Base-by-base conservation (phyloP, 768 basidiomycete genomes). In the Chalciporus piperatus region DNA sequence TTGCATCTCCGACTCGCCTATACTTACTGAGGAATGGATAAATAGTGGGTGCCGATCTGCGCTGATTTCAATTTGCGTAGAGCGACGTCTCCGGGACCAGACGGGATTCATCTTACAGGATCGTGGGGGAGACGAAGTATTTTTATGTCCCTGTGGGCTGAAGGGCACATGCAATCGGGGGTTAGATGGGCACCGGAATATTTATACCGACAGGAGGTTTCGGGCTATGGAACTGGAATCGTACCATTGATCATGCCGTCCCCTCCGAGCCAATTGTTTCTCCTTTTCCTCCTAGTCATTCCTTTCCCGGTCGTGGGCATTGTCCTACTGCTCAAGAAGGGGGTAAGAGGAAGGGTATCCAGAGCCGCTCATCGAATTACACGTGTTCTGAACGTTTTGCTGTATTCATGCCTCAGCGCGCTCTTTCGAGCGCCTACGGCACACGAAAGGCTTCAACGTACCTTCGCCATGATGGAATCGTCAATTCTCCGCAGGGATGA, bases 361-460 rank as follows among this genome's bases (percentile, higher is more conserved):
- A 51, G 55, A 23, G 16, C 30, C 19, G 20, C 43, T 17, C 11
- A 23, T 47, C 45, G 23, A 43, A 40, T 20, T 56, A 39, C 60
- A 59, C 63, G 63, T 63, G 63, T 48, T 28, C 19, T 14, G 6
- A 13, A 10, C 23, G 10, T 33, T 37, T 41, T 33, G 44, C n/a
- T 22, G 14, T 27, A 14, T 39, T 49, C 23, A 13, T 20, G 51
- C 46, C 43, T 43, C 22, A 22, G 38, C 45, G 59, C 62, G 57
- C 20, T 40, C 4, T 16, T 42, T 45, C 23, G 43, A 43, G 47
- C 63, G 63, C 55, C 45, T 8, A 17, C 19, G 20, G 13, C 19
- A 33, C 35, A 28, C 22, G 51, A 20, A 45, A 51, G n/a, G 13
- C 44, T 30, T 35, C 22, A 38, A 52, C 53, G 0, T 38, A 39